Percentiles rank a stretch among this genome's conserved stretches.
Evolutionary conservation across 352 stramenopile genomes (phyloP).

Genomic region (Phytophthora citrophthora): DNA sequence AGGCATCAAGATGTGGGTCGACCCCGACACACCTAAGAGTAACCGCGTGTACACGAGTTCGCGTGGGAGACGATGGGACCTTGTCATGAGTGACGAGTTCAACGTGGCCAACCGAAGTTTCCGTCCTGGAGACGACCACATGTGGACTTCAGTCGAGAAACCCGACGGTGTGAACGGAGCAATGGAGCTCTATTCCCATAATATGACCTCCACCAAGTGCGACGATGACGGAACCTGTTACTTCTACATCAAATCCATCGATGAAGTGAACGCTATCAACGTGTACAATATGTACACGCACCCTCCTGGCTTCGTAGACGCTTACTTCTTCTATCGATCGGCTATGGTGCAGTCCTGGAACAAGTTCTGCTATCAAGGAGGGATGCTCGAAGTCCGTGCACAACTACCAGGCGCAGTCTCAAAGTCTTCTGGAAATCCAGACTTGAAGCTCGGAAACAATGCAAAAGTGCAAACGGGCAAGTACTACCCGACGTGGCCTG

Average conservation of each 20-base stretch:
- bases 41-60: conserved; percentile 41
- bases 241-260: conserved; percentile 47
- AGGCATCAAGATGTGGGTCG: conserved; percentile 54
- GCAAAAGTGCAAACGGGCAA: conserved; percentile 60
- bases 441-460: conserved; percentile 34
- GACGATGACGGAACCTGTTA: conserved; percentile 50
- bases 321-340: conserved; percentile 54
- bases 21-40: conserved; percentile 45
- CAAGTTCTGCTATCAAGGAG: conserved; percentile 95
- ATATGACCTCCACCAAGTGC: conserved; percentile 63
- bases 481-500: conserved; percentile 84
- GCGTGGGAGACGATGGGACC: conserved; percentile 48
- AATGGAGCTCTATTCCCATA: conserved; percentile 91
- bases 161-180: conserved; percentile 92
- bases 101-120: conserved; percentile 89
- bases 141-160: conserved; percentile 95
- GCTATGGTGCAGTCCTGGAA: conserved; percentile 94
- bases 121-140: conserved; percentile 88
- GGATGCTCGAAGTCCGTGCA: conserved; percentile 87
- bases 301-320: conserved; percentile 46
- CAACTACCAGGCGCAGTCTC: conserved; percentile 89
- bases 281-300: conserved; percentile 66
- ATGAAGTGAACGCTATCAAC: conserved; percentile 44
- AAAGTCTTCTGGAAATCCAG: conserved; percentile 46
- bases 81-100: conserved; percentile 96